phyloP scores from a whole-genome alignment of 1,284 basidiomycete species.

The Ganoderma leucocontextum region DNA sequence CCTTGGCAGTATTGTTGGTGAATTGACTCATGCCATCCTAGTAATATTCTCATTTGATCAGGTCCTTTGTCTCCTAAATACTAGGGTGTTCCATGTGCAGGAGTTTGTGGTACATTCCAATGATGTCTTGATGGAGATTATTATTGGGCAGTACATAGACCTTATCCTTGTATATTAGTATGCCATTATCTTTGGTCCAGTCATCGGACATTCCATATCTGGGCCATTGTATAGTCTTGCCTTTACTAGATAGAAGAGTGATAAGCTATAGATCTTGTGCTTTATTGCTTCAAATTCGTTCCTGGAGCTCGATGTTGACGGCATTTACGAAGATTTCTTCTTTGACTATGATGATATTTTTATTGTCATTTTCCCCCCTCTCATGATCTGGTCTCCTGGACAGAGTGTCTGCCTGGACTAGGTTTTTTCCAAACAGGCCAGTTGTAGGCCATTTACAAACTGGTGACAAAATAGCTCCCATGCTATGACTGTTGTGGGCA shows the following conservation, averaged over 20 bases:
- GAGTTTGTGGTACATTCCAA: constrained; percentile 12
- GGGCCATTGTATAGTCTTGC: not conserved
- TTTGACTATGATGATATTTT: constrained; percentile 39
- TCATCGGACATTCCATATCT: too few relatives aligned
- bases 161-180: not conserved
- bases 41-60: constrained; percentile 9
- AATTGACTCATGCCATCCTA: constrained; percentile 49
- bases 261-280: too few relatives aligned
- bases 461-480: too few relatives aligned
- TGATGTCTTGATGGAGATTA: not conserved
- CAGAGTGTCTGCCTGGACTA: constrained; percentile 48
- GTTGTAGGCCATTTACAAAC: too few relatives aligned
- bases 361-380: constrained; percentile 42
- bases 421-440: constrained; percentile 45
- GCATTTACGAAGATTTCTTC: constrained; percentile 6
- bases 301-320: not conserved
- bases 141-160: not conserved
- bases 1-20: constrained; percentile 43
- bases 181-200: not conserved
- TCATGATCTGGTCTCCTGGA: constrained; percentile 47
- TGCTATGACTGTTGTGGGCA: too few relatives aligned
- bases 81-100: constrained; percentile 15
- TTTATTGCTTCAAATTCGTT: not conserved
- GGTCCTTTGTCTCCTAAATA: constrained; percentile 9
- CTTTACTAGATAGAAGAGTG: not conserved